Conservation (phyloP, 805 yeast genomes). For the Candida chauliodis region DNA sequence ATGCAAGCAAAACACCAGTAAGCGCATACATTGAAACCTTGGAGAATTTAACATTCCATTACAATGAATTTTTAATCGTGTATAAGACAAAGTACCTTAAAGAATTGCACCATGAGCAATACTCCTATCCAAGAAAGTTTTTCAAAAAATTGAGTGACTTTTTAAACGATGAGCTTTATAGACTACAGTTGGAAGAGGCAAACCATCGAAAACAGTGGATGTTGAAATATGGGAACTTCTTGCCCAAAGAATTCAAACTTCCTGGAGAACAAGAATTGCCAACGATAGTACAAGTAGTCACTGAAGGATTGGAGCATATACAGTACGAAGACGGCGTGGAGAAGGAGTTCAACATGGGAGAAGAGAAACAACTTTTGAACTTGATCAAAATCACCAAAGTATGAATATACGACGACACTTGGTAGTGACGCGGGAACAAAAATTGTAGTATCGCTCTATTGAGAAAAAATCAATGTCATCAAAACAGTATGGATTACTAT, state of each 20-base stretch:
- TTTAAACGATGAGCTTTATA: conserved; percentile 28
- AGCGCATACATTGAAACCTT: conserved; percentile 23
- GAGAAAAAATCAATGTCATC: conserved; percentile 6
- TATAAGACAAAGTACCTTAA: conserved; percentile 33
- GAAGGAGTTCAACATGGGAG: conserved; percentile 14
- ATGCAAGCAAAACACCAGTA: conserved; percentile 13
- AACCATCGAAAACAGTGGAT: conserved; percentile 35
- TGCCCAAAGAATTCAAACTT: conserved; percentile 35
- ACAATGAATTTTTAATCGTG: conserved; percentile 29
- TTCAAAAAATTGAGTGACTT: conserved; percentile 28
- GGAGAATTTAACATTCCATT: conserved; percentile 30
- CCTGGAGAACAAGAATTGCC: conserved; percentile 39
- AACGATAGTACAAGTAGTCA: conserved; percentile 35
- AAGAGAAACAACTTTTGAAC: conserved; percentile 21
- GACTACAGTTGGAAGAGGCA: conserved; percentile 31
- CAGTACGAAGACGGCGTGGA: conserved; percentile 13
- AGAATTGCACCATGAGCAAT: conserved; percentile 39
- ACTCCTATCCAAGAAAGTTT: conserved; percentile 35
- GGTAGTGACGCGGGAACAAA: no score
- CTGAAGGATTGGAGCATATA: conserved; percentile 38
- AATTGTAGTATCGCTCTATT: no score
- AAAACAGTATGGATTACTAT: conserved; percentile 5
- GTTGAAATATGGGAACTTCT: conserved; percentile 35
- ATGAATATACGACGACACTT: not conserved
- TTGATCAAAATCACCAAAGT: conserved; percentile 14